Conservation (phyloP, 208 protist genomes). For the Crithidia expoeki region DNA sequence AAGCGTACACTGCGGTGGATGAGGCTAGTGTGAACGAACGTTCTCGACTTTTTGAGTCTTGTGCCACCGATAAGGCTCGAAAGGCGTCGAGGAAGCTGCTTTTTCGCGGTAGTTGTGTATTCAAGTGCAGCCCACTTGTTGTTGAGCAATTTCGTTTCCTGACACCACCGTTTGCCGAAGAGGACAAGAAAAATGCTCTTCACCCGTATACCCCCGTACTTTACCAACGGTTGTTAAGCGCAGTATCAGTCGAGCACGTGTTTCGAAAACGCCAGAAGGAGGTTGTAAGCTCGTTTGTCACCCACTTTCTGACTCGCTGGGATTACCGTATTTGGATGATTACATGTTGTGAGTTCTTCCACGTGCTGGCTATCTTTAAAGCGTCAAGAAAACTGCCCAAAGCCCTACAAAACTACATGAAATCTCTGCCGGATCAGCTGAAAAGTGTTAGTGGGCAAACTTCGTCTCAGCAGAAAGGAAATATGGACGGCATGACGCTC, state of each 20-base stretch:
- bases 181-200: slow-evolving; percentile 14
- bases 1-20: slow-evolving; percentile 7
- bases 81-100: slow-evolving; percentile 19
- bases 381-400: slow-evolving; percentile 45
- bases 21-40: slow-evolving; percentile 15
- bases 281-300: slow-evolving; percentile 7
- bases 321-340: slow-evolving; percentile 64
- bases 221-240: slow-evolving; percentile 18
- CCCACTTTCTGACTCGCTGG: slow-evolving; percentile 31
- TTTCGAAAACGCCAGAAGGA: slow-evolving; percentile 4
- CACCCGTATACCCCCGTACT: slow-evolving; percentile 28
- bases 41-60: slow-evolving; percentile 26
- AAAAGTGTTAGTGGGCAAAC: neutral
- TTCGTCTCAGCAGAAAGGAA: neutral
- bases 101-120: neutral
- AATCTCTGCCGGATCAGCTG: slow-evolving; percentile 19
- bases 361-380: slow-evolving; percentile 56
- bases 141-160: slow-evolving; percentile 20
- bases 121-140: slow-evolving; percentile 27
- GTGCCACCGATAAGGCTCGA: slow-evolving; percentile 8
- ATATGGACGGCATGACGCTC: neutral
- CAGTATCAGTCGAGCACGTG: slow-evolving; percentile 25
- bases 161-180: neutral
- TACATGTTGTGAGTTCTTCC: slow-evolving; percentile 60
- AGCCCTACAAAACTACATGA: slow-evolving; percentile 25